Evolutionary conservation across 129 eudicot genomes (phyloP), one percentile per base, ranked within the genome.

Genomic region (Mikania micrantha): DNA sequence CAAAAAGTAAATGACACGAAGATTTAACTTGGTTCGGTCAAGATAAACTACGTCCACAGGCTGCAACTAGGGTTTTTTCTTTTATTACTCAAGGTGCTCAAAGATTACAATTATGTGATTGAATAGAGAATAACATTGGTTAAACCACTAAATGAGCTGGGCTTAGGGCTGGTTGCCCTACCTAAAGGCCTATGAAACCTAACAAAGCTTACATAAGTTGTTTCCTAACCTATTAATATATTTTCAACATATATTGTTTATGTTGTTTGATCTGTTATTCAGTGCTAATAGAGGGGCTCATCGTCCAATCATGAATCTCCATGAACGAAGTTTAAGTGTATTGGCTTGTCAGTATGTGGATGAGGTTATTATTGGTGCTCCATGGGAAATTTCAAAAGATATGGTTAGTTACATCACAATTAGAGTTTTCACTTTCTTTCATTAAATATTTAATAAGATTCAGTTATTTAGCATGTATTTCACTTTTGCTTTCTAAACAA

Each of bases 351-450:
- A 90, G 25, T 93, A 89, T 78, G 99, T 82, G 12, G 99, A 93
- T 78, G 99, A 89, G 79, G 99, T 93, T 60, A 93, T 93, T 45
- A 93, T 93, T 67, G 99, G 99, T 74, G 99, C 99, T 79, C 99
- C 99, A 20, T 80, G 85, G 99, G 98, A 88, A 77, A 87, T 92
- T 60, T 92, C 98, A 20, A 92, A 82, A 72, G 98, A 92, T 78
- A 92, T 84, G 96, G 98, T 92, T 50, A 79, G 90, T 56, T 25
- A 56, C 62, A 54, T 69, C 25, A 45, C 27, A 49, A 24, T 59
- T 58, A 2, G 3, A 0, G 1, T 39, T 34, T 61, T 57, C 20
- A 13, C 42, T 66, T 67, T 54, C 35, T 56, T 56, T 27, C 38
- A 56, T 56, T 56, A 25, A 27, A 13, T 2, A 56, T 56, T 56